Percentiles rank a stretch among this genome's conserved stretches.
phyloP scores from a whole-genome alignment of 176 grass and related monocot species.

The Eremochloa ophiuroides region DNA sequence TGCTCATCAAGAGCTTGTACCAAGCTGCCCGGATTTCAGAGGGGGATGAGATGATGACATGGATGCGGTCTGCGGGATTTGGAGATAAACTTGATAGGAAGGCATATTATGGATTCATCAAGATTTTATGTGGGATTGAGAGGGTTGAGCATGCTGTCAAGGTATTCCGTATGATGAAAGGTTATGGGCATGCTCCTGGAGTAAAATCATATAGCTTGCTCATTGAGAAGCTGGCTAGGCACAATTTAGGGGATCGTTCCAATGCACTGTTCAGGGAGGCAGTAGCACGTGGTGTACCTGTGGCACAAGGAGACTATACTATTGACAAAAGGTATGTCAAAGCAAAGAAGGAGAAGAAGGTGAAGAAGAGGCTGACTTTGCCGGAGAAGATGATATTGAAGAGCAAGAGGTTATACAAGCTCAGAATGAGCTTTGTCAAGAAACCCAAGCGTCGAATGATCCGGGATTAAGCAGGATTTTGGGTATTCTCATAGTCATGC shows the following conservation, averaged over 20 bases:
- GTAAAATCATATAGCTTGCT: slow-evolving; percentile 74
- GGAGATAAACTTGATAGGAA: slow-evolving; percentile 82
- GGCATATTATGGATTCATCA: slow-evolving; percentile 82
- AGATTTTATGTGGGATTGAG: slow-evolving; percentile 96
- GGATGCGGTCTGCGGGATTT: slow-evolving; percentile 84
- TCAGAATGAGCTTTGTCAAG: slow-evolving; percentile 93
- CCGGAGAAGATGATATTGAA: slow-evolving; percentile 84
- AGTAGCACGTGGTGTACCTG: slow-evolving; percentile 52
- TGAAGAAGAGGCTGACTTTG: slow-evolving; percentile 90
- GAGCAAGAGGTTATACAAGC: slow-evolving; percentile 78
- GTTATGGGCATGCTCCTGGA: slow-evolving; percentile 79
- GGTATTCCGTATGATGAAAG: slow-evolving; percentile 95
- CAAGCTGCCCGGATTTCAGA: slow-evolving; percentile 75
- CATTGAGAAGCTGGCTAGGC: slow-evolving; percentile 71
- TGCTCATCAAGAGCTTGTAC: slow-evolving; percentile 78
- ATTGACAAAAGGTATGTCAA: slow-evolving; percentile 66
- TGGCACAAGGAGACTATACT: slow-evolving; percentile 46
- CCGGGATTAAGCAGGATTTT: slow-evolving; percentile 23
- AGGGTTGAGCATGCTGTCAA: slow-evolving; percentile 95
- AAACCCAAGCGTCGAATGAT: slow-evolving; percentile 59
- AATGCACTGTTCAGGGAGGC: slow-evolving; percentile 93
- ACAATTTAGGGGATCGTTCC: slow-evolving; percentile 72
- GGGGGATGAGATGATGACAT: slow-evolving; percentile 90
- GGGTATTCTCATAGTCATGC: slow-evolving; percentile 25
- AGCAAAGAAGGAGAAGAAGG: slow-evolving; percentile 71